Evolutionary conservation across 2,329 filamentous ascomycete genomes (phyloP).

Genomic region (Neocatenulostroma microsporum): DNA sequence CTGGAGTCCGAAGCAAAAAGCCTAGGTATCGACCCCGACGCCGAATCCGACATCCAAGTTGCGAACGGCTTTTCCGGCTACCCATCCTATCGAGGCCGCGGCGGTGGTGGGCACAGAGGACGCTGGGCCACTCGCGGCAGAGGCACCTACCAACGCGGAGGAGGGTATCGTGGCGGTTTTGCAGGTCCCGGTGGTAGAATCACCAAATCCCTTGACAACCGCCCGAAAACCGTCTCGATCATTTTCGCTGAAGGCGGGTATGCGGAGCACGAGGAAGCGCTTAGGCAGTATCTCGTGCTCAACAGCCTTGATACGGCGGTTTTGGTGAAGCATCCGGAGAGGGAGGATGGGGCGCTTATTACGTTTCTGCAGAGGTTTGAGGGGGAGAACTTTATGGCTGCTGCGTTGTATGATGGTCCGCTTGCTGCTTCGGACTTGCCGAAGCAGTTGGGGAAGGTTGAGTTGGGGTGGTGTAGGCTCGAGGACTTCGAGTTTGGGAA

Average conservation of each 20-base stretch:
- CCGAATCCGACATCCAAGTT: conserved; percentile 31
- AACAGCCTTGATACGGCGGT: conserved; percentile 31
- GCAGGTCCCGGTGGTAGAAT: conserved; percentile 44
- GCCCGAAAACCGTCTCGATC: conserved; percentile 60
- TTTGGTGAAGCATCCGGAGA: conserved; percentile 33
- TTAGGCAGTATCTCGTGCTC: conserved; percentile 57
- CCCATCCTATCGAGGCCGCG: conserved; percentile 20
- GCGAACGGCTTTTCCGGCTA: too few relatives aligned
- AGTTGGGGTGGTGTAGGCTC: conserved; percentile 51
- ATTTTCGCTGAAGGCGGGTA: conserved; percentile 48
- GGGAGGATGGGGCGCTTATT: conserved; percentile 33
- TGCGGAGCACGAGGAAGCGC: conserved; percentile 59
- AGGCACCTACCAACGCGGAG: too few relatives aligned
- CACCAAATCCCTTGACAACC: conserved; percentile 60
- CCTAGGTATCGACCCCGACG: conserved; percentile 59
- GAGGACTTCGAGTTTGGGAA: not conserved
- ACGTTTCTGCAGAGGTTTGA: conserved; percentile 45
- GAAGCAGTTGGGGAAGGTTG: conserved; percentile 51
- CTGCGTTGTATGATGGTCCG: conserved; percentile 9
- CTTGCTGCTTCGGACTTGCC: conserved; percentile 5
- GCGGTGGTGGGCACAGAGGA: conserved; percentile 11
- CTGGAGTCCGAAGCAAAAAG: conserved; percentile 64
- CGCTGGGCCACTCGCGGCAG: conserved; percentile 11
- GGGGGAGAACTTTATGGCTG: conserved; percentile 50
- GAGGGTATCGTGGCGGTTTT: conserved; percentile 40